Conservation (phyloP, 1,284 basidiomycete species). For the Apiotrichum laibachii region DNA sequence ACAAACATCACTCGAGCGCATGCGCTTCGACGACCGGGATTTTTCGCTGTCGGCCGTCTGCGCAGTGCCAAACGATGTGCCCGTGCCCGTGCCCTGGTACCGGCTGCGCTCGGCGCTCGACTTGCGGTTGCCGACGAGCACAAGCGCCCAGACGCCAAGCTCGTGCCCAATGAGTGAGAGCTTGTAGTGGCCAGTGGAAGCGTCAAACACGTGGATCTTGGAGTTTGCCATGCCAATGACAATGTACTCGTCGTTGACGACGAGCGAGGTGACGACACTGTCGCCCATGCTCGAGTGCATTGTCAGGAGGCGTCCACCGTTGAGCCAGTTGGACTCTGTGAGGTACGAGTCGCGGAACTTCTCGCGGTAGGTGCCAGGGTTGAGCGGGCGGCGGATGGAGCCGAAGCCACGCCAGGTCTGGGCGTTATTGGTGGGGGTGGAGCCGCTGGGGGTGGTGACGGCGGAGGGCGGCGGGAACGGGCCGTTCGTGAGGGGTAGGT, state of each 20-base stretch:
- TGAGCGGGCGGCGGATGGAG: conserved; percentile 6
- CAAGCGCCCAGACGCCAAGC: conserved; percentile 87
- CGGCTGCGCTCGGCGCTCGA: background rate
- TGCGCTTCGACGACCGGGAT: conserved; percentile 2
- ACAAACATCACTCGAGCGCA: conserved; percentile 59
- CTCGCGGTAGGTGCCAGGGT: conserved; percentile 16
- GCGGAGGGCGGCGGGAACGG: conserved; percentile 16
- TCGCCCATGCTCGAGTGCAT: conserved; percentile 67
- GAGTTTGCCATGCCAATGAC: conserved; percentile 86
- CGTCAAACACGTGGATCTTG: conserved; percentile 83
- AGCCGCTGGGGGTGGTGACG: background rate
- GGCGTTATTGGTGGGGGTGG: background rate
- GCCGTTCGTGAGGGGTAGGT: background rate
- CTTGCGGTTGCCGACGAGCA: conserved; percentile 57
- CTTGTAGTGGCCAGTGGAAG: conserved; percentile 70
- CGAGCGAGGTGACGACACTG: conserved; percentile 80
- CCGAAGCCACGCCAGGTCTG: background rate
- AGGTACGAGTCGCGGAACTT: conserved; percentile 24
- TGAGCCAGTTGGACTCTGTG: conserved; percentile 85
- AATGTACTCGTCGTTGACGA: conserved; percentile 79
- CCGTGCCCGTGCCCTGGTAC: conserved; percentile 1
- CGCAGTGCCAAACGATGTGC: conserved; percentile 9
- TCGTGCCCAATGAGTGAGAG: conserved; percentile 82
- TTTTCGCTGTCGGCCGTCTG: background rate
- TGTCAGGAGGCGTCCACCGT: conserved; percentile 72